A percentile compares a stretch with the other conserved stretches of the same genome.
Evolutionary conservation across 1,139 yeast genomes (phyloP).

Genomic region (Taphrina confusa): DNA sequence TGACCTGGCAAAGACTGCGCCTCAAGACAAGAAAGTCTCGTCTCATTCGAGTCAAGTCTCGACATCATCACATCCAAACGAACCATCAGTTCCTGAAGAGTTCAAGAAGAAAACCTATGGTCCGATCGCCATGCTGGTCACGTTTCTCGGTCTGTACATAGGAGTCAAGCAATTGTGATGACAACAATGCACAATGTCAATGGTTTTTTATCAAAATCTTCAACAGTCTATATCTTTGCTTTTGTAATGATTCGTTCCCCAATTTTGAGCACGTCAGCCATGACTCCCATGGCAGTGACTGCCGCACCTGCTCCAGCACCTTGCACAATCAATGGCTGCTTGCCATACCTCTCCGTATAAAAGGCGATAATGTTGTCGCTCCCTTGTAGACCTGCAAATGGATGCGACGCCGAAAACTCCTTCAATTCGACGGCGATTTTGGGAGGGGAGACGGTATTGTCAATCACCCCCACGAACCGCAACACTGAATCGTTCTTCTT

Average conservation of each 20-base stretch:
- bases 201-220: not conserved
- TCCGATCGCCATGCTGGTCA: slow-evolving; percentile 9
- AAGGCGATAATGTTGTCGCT: slow-evolving; percentile 94
- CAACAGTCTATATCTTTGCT: not conserved
- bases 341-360: slow-evolving; percentile 78
- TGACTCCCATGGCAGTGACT: slow-evolving; percentile 97
- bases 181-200: not conserved
- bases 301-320: slow-evolving; percentile 99
- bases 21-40: not conserved
- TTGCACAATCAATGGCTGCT: slow-evolving; percentile 89
- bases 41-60: not conserved
- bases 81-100: not conserved
- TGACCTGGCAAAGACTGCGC: not conserved
- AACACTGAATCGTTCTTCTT: slow-evolving; percentile 80
- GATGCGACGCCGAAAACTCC: slow-evolving; percentile 77
- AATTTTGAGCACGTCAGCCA: slow-evolving; percentile 86
- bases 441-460: slow-evolving; percentile 52
- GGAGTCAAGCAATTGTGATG: slow-evolving; percentile 11
- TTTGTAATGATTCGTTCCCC: slow-evolving; percentile 51
- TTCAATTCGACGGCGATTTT: slow-evolving; percentile 80
- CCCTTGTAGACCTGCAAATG: slow-evolving; percentile 92
- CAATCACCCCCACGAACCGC: slow-evolving; percentile 90
- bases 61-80: too few relatives aligned
- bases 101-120: slow-evolving; percentile 8
- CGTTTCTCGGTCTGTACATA: slow-evolving; percentile 11